phyloP scores from a whole-genome alignment of 208 protist genomes.

The Herpetomonas tarakana region DNA sequence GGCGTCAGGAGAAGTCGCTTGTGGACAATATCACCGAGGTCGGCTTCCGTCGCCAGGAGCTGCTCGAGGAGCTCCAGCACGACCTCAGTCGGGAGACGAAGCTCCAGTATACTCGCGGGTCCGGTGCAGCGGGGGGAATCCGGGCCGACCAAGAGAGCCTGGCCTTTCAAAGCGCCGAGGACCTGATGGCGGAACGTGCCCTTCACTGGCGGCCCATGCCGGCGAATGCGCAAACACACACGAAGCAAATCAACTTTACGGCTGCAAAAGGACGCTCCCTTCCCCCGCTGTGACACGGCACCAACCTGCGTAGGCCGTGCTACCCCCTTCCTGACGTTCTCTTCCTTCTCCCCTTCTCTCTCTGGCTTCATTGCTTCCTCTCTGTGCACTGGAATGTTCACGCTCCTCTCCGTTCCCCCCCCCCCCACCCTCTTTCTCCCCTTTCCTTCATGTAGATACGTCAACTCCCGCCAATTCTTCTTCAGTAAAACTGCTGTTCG shows the following conservation, averaged over 20 bases:
- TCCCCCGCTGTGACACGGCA: slow-evolving; percentile 17
- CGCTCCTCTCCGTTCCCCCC: no score
- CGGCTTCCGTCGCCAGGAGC: slow-evolving; percentile 49
- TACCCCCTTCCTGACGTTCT: no score
- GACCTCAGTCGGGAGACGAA: slow-evolving; percentile 25
- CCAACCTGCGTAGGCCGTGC: no score
- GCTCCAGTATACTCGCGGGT: slow-evolving; percentile 42
- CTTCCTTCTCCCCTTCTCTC: no score
- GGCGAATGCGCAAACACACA: slow-evolving; percentile 29
- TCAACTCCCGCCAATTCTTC: no score
- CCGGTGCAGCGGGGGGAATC: slow-evolving; percentile 3
- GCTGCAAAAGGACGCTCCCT: slow-evolving; percentile 25
- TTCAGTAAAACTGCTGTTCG: no score
- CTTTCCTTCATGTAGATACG: no score
- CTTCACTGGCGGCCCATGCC: slow-evolving; percentile 82
- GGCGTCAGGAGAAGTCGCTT: slow-evolving; percentile 69
- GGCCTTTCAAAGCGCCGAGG: slow-evolving; percentile 45
- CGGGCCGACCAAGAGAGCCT: slow-evolving; percentile 8
- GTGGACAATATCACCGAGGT: slow-evolving; percentile 86
- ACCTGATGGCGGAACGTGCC: slow-evolving; percentile 60
- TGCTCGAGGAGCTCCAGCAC: slow-evolving; percentile 38
- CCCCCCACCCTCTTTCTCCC: no score
- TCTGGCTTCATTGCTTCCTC: no score
- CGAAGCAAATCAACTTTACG: slow-evolving; percentile 27
- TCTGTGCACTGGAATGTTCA: no score